Percentiles rank a stretch among this genome's conserved stretches.
Conservation (phyloP, 305 asterid genomes). For the Fraxinus albicans region DNA sequence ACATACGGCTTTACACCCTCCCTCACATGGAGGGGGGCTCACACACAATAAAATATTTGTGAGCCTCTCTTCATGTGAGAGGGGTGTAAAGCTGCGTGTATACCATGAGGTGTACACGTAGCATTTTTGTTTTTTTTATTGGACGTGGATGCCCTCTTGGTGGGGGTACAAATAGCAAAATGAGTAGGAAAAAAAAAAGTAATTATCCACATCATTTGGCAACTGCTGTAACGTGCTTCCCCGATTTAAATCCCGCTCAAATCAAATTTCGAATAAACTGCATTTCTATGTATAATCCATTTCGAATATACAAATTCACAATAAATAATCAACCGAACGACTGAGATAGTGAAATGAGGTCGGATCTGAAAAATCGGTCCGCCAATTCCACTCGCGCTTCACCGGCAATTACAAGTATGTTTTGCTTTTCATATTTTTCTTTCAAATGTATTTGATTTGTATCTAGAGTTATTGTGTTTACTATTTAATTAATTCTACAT, state of each 20-base stretch:
- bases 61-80: no score
- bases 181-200: no score
- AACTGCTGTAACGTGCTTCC: neutral
- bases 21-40: no score
- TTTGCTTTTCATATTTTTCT: neutral
- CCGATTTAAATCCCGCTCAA: neutral
- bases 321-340: neutral
- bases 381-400: constrained; percentile 29
- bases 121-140: no score
- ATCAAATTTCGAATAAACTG: neutral
- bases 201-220: no score
- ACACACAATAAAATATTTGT: no score
- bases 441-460: neutral
- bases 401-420: constrained; percentile 24
- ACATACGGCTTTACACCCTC: no score
- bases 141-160: no score
- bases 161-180: no score
- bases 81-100: no score
- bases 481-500: neutral
- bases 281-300: neutral
- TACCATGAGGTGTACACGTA: no score
- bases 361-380: constrained; percentile 31
- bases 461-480: neutral
- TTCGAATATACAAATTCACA: neutral
- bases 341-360: constrained; percentile 18